Base-by-base conservation (phyloP, 495 filamentous ascomycete species). In the Annulohypoxylon stygium region DNA sequence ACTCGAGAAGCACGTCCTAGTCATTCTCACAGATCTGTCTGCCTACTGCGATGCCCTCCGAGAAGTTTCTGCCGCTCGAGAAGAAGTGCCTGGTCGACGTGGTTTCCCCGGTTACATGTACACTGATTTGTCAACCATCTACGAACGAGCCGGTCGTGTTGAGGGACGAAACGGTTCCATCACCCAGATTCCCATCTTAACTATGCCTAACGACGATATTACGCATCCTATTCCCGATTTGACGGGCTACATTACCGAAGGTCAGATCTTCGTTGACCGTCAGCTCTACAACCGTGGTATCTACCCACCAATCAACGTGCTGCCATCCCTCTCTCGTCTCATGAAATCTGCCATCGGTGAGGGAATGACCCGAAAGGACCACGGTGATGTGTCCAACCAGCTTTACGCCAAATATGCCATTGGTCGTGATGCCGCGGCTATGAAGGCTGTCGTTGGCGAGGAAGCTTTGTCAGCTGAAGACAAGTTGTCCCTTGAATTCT, bases 51-150 rank as follows among this genome's bases (percentile, higher is more conserved):
- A 99, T 82, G 97, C 97, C 71, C 90, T 99, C 70, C 97, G 97
- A 84, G 97, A 98, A 82, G 95, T 98, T 47, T 99, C 97, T 14
- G 94, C 97, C 51, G 97, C 97, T 45, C 89, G 97, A 83, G 97
- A 99, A 88, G 97, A 99, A 92, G 97, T 99, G 48, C 97, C 97
- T 66, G 97, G 97, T 87, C 95, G 97, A 82, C 94, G 97, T 88
- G 97, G 97, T 86, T 99, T 97, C 86, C 97, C 97, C 58, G 97
- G 97, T 93, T 99, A 99, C 88, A 99, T 99, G 97, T 99, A 99
- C 87, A 99, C 97, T 64, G 97, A 99, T 90, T 92, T 99, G 89
- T 97, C 97, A 55, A 99, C 97, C 75, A 96, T 99, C 76, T 99
- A 99, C 85, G 97, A 99, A 83, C 94, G 97, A 85, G 97, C 97